Conservation (phyloP, 495 filamentous ascomycete species). For the Trichoderma gamsii region DNA sequence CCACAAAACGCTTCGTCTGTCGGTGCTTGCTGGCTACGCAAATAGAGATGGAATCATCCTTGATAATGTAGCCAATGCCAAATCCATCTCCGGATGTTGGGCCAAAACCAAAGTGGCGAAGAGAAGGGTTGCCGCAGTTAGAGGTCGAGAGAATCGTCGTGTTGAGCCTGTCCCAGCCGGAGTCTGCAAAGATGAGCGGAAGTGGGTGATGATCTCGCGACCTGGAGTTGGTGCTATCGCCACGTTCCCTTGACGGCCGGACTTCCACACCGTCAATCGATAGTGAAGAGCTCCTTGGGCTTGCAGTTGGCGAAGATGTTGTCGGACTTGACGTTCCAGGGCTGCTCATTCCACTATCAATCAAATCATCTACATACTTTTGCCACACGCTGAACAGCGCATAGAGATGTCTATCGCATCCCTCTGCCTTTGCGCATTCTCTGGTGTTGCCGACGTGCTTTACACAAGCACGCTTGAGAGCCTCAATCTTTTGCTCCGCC, state of each 20-base stretch:
- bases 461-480: constrained; percentile 74
- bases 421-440: constrained; percentile 84
- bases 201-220: constrained; percentile 42
- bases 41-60: constrained; percentile 86
- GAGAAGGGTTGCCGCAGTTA: constrained; percentile 98
- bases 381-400: constrained; percentile 96
- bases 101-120: constrained; percentile 94
- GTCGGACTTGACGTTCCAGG: constrained; percentile 55
- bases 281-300: constrained; percentile 27
- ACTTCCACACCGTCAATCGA: constrained; percentile 30
- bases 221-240: constrained; percentile 33
- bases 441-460: constrained; percentile 75
- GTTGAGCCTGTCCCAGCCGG: constrained; percentile 92
- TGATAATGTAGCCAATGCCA: constrained; percentile 98
- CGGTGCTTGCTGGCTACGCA: constrained; percentile 88
- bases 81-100: constrained; percentile 93
- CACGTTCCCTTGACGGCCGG: constrained; percentile 29
- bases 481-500: constrained; percentile 72
- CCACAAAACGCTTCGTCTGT: constrained; percentile 84
- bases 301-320: constrained; percentile 25
- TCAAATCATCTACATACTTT: constrained; percentile 62
- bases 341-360: constrained; percentile 44
- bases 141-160: constrained; percentile 91
- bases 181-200: constrained; percentile 78
- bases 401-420: constrained; percentile 91